Base-by-base conservation (phyloP, 345 rosid genomes). In the Eutrema heterophyllum region DNA sequence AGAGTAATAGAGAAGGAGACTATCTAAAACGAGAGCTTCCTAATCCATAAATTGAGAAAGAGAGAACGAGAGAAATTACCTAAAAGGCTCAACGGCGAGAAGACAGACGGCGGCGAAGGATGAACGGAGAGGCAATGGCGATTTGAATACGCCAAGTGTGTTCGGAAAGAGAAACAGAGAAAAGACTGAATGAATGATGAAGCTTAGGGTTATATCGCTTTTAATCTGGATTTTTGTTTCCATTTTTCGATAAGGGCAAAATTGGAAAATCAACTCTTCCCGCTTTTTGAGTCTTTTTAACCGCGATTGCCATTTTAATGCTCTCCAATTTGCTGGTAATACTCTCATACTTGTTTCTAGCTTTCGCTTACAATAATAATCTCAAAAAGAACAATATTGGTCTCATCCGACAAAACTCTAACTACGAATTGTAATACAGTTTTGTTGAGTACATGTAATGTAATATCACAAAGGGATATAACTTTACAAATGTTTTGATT, bases 211-310 rank as follows among this genome's bases (percentile, higher is more conserved):
- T 68, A 27, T 65, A 29, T 30, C 35, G 38, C 38, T 38, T 63
- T 39, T 43, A 63, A 43, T 33, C 45, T 52, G 9, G 62, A 62
- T 33, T 52, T 21, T n/a, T 53, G 12, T 54, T 73, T 73, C 64
- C 49, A 7, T 54, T 73, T 33, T n/a, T 0, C 2, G 8, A 0
- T 12, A 36, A 73, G 66, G 72, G 44, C 0, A 65, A 56, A 65
- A 45, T 16, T 66, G 67, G 56, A 41, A 51, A 8, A 9, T 1
- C 0, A 24, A 6, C 24, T 13, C 6, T 45, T 5, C 11, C 65
- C 40, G 40, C 26, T 56, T 8, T 38, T 8, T 36, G 39, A 32
- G 11, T 8, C 6, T 11, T 38, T 38, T 38, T 38, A 38, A 38
- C 11, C 35, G 15, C 10, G 9, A 27, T 27, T 62, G 3, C 38